Evolutionary conservation across 352 stramenopile species (phyloP), one percentile per base, ranked within the genome.

Genomic region (Pythium phragmitis): DNA sequence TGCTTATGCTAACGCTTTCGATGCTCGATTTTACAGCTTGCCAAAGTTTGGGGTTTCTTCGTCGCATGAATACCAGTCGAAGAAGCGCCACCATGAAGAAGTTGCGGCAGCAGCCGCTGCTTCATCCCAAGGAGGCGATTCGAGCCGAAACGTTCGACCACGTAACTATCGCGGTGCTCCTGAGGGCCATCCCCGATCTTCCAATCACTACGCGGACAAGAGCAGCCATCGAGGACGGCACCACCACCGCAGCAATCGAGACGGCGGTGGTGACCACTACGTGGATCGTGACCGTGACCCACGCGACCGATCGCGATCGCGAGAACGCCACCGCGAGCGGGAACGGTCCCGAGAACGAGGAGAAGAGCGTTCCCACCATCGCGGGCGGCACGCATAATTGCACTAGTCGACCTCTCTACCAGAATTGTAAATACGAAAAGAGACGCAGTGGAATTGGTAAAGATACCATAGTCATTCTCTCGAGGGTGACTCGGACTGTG

Each of bases 1-100:
- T 17, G 13, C 9, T 46, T 8, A 19, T 46, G 11, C 39, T 21
- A 46, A 46, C 39, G 39, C 17, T 26, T 23, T 63, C 14, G 60
- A 60, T 33, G 30, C 41, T 19, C 64, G 3, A 52, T 7, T 57
- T 34, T n/a, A 0, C 55, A 94, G 86, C 61, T 68, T 95, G 33
- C 87, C 87, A 1, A 95, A 95, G 64, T 95, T 95, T 43, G 73
- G 68, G n/a, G 87, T 95, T 5, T 86, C 85, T 8, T 93, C 85
- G 14, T 91, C 72, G 6, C 87, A 95, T 50, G 87, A 93, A 42
- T 95, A 95, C 48, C 87, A 95, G 67, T 91, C 80, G 0, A 95
- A 95, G 63, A 95, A 95, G 70, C 78, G 87, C 5, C 78, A 92
- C 37, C 82, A 90, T 28, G 86, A 89, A 66, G 84, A 94, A 26